Percentiles rank a stretch among this genome's conserved stretches.
Evolutionary conservation across 2,329 filamentous ascomycete genomes (phyloP).

Genomic region (Colletotrichum sp.): DNA sequence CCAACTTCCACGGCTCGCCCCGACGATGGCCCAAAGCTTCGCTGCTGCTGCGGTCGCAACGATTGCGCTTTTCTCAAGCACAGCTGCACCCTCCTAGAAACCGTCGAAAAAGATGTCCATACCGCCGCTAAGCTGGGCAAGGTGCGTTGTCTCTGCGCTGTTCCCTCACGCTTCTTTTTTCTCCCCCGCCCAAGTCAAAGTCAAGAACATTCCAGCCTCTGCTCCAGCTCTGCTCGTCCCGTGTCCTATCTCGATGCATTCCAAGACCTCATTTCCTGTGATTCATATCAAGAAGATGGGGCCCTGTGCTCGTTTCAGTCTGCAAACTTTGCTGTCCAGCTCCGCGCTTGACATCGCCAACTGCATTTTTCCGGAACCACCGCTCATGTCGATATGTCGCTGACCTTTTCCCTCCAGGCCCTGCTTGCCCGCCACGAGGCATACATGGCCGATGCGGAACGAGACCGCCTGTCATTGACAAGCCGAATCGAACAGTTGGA

Average conservation of each 20-base stretch:
- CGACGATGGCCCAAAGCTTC: slow-evolving; percentile 40
- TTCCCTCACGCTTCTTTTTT: not conserved
- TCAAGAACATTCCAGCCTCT: slow-evolving; percentile 11
- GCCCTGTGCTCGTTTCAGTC: slow-evolving; percentile 26
- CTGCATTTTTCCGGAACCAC: slow-evolving; percentile 14
- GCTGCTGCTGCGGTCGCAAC: slow-evolving; percentile 84
- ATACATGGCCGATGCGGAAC: slow-evolving; percentile 91
- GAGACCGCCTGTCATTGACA: slow-evolving; percentile 76
- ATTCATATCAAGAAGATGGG: slow-evolving; percentile 4
- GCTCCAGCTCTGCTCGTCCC: not conserved
- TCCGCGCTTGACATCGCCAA: slow-evolving; percentile 16
- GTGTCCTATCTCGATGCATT: slow-evolving; percentile 11
- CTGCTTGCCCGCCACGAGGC: slow-evolving; percentile 90
- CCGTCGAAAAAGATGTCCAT: slow-evolving; percentile 85
- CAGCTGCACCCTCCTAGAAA: slow-evolving; percentile 78
- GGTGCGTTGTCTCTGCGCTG: slow-evolving; percentile 63
- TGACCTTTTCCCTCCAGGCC: slow-evolving; percentile 81
- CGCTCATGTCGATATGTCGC: slow-evolving; percentile 43
- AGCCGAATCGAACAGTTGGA: slow-evolving; percentile 78
- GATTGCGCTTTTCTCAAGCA: slow-evolving; percentile 83
- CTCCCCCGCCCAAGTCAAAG: not conserved
- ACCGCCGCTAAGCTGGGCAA: slow-evolving; percentile 88
- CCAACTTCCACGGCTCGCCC: slow-evolving; percentile 2
- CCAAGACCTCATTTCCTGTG: slow-evolving; percentile 14
- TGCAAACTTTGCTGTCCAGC: slow-evolving; percentile 15